These are phyloP conservation scores for Fusarium brevicatenulatum DNA, from an alignment of 2,329 filamentous ascomycete genomes.

Conservation along the genomic window DNA sequence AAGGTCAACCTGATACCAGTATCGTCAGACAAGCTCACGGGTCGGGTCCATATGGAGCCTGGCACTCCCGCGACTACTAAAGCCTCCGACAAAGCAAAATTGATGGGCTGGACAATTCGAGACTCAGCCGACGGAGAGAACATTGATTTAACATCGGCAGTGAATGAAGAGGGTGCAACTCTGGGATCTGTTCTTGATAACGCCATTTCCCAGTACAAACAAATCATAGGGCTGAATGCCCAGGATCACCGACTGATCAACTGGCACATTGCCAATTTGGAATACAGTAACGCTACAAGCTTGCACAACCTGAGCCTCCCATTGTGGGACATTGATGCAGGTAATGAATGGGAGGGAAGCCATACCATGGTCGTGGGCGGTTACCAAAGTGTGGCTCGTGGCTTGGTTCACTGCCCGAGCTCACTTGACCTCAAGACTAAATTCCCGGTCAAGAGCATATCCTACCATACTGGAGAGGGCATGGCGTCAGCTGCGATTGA, in stretches of 20 bases:
- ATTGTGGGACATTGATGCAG: constrained; percentile 96
- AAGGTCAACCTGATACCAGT: constrained; percentile 69
- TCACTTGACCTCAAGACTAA: constrained; percentile 81
- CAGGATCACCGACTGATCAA: constrained; percentile 92
- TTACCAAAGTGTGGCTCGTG: constrained; percentile 92
- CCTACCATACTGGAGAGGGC: constrained; percentile 64
- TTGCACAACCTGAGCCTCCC: constrained; percentile 87
- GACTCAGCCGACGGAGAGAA: constrained; percentile 70
- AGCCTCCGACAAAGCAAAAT: constrained; percentile 79
- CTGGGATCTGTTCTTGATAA: constrained; percentile 92
- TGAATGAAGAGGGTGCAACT: constrained; percentile 73
- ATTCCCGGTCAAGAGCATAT: constrained; percentile 76
- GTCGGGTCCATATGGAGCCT: constrained; percentile 76
- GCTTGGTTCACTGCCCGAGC: constrained; percentile 79
- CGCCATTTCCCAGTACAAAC: constrained; percentile 87
- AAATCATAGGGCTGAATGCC: constrained; percentile 82
- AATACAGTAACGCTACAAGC: constrained; percentile 95
- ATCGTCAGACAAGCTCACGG: constrained; percentile 75
- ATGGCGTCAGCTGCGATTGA: constrained; percentile 68
- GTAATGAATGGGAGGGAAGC: constrained; percentile 95
- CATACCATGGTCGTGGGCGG: constrained; percentile 95
- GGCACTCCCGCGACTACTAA: constrained; percentile 75
- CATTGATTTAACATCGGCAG: constrained; percentile 75
- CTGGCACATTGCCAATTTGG: constrained; percentile 98
- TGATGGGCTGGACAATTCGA: constrained; percentile 85